Evolutionary conservation across 169 alveolate species (phyloP).

Genomic region (Perkinsus olseni): DNA sequence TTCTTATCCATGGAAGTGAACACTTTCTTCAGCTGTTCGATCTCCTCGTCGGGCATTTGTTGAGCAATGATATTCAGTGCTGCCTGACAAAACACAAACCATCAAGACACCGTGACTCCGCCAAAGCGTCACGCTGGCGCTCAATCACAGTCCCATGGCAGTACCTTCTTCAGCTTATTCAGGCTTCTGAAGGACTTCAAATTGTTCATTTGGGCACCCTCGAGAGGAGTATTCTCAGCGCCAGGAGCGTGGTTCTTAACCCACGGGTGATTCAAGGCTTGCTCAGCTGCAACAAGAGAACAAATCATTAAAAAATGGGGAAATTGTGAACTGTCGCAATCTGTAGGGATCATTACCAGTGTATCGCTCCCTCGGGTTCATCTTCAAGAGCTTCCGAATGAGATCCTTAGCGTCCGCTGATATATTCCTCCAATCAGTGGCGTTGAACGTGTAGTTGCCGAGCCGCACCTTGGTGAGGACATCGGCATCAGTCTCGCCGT

Average conservation of each 20-base stretch:
- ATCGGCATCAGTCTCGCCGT: slow-evolving; percentile 58
- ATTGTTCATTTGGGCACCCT: not conserved
- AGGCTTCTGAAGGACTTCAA: slow-evolving; percentile 32
- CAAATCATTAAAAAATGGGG: not conserved
- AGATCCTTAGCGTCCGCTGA: slow-evolving; percentile 83
- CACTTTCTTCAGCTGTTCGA: slow-evolving; percentile 20
- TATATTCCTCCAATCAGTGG: slow-evolving; percentile 65
- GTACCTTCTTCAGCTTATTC: slow-evolving; percentile 25
- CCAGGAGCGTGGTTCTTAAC: slow-evolving; percentile 40
- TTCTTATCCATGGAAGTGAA: slow-evolving; percentile 77
- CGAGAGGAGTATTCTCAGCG: slow-evolving; percentile 2
- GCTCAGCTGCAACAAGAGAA: slow-evolving; percentile 55
- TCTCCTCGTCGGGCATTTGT: slow-evolving; percentile 34
- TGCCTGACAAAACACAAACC: not conserved
- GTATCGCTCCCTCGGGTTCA: slow-evolving; percentile 42
- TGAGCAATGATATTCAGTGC: slow-evolving; percentile 39
- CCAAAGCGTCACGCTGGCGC: not conserved
- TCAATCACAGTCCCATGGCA: not conserved
- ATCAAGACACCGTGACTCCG: too few relatives aligned
- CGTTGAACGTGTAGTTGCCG: slow-evolving; percentile 49
- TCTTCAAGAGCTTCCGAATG: slow-evolving; percentile 66
- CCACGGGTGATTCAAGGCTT: slow-evolving; percentile 86
- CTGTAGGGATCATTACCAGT: slow-evolving; percentile 40
- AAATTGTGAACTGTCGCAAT: not conserved
- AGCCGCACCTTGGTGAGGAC: slow-evolving; percentile 40